Evolutionary conservation across 2,329 filamentous ascomycete genomes (phyloP).

Genomic region (Hawksworthiomyces lignivorus): DNA sequence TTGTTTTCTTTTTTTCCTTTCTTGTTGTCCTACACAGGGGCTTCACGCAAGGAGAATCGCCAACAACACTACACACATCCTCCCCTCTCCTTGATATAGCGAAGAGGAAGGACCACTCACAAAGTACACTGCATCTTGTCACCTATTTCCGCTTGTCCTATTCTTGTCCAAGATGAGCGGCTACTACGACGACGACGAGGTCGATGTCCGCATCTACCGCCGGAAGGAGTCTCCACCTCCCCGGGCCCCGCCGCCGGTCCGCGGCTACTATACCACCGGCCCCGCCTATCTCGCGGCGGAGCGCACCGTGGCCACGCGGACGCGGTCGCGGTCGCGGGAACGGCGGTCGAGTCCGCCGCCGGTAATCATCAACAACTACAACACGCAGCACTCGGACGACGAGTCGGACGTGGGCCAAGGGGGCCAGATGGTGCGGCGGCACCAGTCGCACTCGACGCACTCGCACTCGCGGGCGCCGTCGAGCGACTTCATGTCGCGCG

Average conservation of each 20-base stretch:
- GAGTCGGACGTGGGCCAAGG: slow-evolving; percentile 22
- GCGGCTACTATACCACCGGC: slow-evolving; percentile 33
- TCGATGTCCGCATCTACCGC: slow-evolving; percentile 42
- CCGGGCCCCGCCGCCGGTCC: slow-evolving; percentile 26
- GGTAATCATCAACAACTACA: slow-evolving; percentile 51
- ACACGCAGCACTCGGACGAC: slow-evolving; percentile 33
- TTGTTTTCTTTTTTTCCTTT: neutral
- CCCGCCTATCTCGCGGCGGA: slow-evolving; percentile 38
- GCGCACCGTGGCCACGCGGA: slow-evolving; percentile 36
- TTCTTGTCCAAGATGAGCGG: slow-evolving; percentile 16
- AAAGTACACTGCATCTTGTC: neutral
- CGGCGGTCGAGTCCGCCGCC: slow-evolving; percentile 39
- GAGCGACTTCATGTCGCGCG: slow-evolving; percentile 30
- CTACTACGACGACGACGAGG: slow-evolving; percentile 45
- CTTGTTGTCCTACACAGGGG: too few relatives aligned
- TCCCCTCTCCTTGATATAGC: neutral
- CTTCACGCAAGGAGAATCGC: neutral
- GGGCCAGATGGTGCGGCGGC: slow-evolving; percentile 21
- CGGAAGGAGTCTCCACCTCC: slow-evolving; percentile 24
- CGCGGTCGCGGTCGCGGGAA: slow-evolving; percentile 38
- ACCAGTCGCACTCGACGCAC: slow-evolving; percentile 24
- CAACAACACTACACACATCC: neutral
- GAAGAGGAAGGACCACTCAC: neutral
- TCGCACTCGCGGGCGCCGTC: slow-evolving; percentile 17
- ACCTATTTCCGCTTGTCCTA: neutral